Conservation (phyloP, 371 early-diverging fungal genomes). For the Mucor racemosus region DNA sequence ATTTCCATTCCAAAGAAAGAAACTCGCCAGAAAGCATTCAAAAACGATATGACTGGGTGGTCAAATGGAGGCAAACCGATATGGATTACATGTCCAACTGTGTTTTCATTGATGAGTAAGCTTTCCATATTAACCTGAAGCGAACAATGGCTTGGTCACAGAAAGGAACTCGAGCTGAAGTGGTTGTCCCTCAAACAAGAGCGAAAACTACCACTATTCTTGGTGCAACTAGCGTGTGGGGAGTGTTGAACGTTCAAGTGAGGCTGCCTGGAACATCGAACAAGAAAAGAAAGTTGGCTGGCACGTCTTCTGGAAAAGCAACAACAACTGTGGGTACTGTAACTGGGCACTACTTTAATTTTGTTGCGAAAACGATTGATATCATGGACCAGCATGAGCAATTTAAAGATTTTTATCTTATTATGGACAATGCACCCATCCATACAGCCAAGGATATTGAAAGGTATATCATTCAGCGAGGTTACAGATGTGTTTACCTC, state of each 20-base stretch:
- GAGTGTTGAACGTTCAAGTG: not conserved
- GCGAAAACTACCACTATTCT: constrained; percentile 3
- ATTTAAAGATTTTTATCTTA: not conserved
- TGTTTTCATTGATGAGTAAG: constrained; percentile 13
- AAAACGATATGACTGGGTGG: too few species aligned
- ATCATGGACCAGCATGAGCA: not conserved
- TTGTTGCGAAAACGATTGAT: not conserved
- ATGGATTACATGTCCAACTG: constrained; percentile 14
- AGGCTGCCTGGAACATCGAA: too few species aligned
- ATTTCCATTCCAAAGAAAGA: too few species aligned
- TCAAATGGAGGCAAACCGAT: too few species aligned
- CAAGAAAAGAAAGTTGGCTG: too few species aligned
- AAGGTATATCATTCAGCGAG: not conserved
- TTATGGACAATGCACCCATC: not conserved
- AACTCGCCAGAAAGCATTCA: too few species aligned
- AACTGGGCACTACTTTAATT: too few species aligned
- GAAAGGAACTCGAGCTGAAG: constrained; percentile 10
- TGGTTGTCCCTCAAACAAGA: constrained; percentile 8
- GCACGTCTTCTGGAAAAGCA: too few species aligned
- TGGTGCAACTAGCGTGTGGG: constrained; percentile 10
- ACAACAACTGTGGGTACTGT: too few species aligned
- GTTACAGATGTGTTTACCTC: not conserved
- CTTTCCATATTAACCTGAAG: constrained; percentile 22
- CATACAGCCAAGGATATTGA: not conserved
- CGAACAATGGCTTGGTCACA: constrained; percentile 7